phyloP scores from a whole-genome alignment of 2,329 filamentous ascomycete genomes.

The Sporothrix inflata region DNA sequence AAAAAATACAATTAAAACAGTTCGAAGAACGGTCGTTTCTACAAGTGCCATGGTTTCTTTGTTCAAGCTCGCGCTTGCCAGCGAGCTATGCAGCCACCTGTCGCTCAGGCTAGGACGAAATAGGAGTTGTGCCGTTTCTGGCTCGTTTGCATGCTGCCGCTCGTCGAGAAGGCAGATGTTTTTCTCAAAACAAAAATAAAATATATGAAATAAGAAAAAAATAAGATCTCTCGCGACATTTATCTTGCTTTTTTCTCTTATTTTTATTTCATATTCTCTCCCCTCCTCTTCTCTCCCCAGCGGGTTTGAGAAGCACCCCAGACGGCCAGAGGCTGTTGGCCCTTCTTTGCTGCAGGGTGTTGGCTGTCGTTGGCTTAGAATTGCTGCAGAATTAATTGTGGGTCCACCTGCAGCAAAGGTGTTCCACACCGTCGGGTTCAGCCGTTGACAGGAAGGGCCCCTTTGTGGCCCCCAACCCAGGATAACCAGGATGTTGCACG shows the following conservation, averaged over 20 bases:
- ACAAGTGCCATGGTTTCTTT: conserved; percentile 6
- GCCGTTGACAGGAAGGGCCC: conserved; percentile 4
- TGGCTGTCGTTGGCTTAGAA: neutral
- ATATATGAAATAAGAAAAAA: neutral
- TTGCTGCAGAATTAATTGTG: conserved; percentile 16
- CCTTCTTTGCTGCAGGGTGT: neutral
- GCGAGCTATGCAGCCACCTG: neutral
- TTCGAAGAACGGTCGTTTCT: neutral
- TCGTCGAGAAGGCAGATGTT: neutral
- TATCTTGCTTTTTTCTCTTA: neutral
- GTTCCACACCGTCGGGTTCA: conserved; percentile 13
- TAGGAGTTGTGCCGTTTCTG: conserved; percentile 4
- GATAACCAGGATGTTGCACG: neutral
- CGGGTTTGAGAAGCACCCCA: neutral
- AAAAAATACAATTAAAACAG: neutral
- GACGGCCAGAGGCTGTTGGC: neutral
- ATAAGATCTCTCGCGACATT: neutral
- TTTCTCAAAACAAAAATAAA: neutral
- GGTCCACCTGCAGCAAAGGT: conserved; percentile 2
- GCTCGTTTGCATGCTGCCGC: neutral
- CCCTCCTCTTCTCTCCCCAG: neutral
- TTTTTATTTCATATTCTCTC: neutral
- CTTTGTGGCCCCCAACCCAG: neutral
- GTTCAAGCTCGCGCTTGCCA: neutral
- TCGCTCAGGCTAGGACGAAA: neutral